Percentiles rank a stretch among this genome's conserved stretches.
Evolutionary conservation across 2,329 filamentous ascomycete species (phyloP).

Genomic region (Chlorencoelia australis): DNA sequence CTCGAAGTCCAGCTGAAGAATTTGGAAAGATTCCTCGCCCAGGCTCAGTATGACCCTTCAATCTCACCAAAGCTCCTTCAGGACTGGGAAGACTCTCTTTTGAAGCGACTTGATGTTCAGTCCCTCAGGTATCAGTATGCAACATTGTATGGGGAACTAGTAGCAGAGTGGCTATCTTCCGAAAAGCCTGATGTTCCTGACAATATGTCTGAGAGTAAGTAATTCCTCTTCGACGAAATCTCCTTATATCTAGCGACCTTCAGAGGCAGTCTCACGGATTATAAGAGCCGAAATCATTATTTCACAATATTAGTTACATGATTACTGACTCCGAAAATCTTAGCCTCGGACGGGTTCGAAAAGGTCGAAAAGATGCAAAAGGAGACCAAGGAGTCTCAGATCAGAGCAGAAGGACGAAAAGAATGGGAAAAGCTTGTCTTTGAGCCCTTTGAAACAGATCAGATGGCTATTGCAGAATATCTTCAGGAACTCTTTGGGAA

Average conservation of each 20-base stretch:
- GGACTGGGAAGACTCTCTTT: conserved; percentile 38
- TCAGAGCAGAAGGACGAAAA: conserved; percentile 36
- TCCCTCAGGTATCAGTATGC: conserved; percentile 46
- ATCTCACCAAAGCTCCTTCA: conserved; percentile 36
- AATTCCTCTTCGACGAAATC: too few relatives aligned
- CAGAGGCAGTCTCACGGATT: too few relatives aligned
- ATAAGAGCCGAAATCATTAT: too few relatives aligned
- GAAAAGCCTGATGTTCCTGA: conserved; percentile 12
- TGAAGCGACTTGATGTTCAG: conserved; percentile 37
- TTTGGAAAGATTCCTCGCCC: conserved; percentile 41
- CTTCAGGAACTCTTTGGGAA: conserved; percentile 39
- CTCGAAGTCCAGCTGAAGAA: conserved; percentile 28
- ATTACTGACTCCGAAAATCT: too few relatives aligned
- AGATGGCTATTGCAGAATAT: conserved; percentile 36
- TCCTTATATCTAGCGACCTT: too few relatives aligned
- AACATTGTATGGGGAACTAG: conserved; percentile 43
- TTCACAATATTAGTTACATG: too few relatives aligned
- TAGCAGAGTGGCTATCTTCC: conserved; percentile 42
- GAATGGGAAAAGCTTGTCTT: conserved; percentile 50
- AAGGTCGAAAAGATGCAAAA: conserved; percentile 11
- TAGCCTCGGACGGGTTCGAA: not conserved
- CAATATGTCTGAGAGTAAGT: conserved; percentile 11
- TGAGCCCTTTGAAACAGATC: conserved; percentile 35
- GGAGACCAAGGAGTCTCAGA: conserved; percentile 29
- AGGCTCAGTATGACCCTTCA: conserved; percentile 42